A percentile compares a stretch with the other conserved stretches of the same genome.
phyloP scores from a whole-genome alignment of 768 basidiomycete species.

The Termitomyces sp. region DNA sequence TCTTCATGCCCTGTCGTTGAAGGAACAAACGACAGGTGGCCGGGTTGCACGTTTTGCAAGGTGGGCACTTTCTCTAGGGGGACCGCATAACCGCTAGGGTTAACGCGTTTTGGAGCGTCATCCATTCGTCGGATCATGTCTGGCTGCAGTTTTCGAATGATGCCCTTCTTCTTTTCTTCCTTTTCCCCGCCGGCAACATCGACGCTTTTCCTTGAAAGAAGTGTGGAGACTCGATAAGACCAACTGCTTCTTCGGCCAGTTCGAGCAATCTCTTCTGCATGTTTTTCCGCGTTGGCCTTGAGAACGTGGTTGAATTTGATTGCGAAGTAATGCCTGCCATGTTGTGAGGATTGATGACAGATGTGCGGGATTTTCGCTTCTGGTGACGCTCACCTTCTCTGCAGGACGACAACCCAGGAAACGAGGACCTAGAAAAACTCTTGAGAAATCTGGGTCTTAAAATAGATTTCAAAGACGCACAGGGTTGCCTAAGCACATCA shows the following conservation, averaged over 20 bases:
- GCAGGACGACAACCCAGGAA: conserved; percentile 80
- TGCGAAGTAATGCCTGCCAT: conserved; percentile 59
- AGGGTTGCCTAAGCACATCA: conserved; percentile 74
- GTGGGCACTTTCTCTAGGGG: conserved; percentile 18
- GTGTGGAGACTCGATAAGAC: conserved; percentile 22
- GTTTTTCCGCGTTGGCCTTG: conserved; percentile 5
- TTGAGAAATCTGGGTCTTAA: background rate
- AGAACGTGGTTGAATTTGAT: conserved; percentile 46
- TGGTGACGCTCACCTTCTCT: conserved; percentile 49
- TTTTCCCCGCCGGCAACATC: conserved; percentile 19
- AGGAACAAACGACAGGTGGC: conserved; percentile 17
- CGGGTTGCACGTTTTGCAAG: conserved; percentile 7
- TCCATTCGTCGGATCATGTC: conserved; percentile 80
- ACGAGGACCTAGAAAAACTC: conserved; percentile 51
- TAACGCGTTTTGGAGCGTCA: conserved; percentile 57
- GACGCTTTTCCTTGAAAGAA: conserved; percentile 24
- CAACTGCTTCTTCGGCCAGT: conserved; percentile 13
- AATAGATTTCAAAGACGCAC: conserved; percentile 37
- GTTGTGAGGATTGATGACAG: conserved; percentile 4
- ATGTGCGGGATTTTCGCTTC: conserved; percentile 4
- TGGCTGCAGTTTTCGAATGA: conserved; percentile 40
- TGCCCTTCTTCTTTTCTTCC: conserved; percentile 16
- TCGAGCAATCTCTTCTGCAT: conserved; percentile 7
- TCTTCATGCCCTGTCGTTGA: conserved; percentile 1
- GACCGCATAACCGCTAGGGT: conserved; percentile 61